phyloP scores from a whole-genome alignment of 2,329 filamentous ascomycete species.

The Alternaria triticimaculans region DNA sequence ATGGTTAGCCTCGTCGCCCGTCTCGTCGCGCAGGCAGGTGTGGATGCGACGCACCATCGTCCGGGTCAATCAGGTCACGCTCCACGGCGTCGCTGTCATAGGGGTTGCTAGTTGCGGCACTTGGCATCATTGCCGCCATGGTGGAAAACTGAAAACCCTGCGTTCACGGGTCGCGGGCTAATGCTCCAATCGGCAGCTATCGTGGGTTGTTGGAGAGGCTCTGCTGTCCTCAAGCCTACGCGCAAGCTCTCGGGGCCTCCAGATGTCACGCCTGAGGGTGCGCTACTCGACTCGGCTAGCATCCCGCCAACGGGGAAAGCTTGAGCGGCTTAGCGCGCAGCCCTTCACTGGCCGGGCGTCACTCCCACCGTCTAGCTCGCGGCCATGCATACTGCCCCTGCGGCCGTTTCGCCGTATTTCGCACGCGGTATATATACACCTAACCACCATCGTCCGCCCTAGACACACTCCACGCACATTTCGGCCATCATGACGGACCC shows the following conservation, averaged over 20 bases:
- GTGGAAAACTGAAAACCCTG: slow-evolving; percentile 31
- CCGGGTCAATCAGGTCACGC: slow-evolving; percentile 60
- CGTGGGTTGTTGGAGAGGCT: slow-evolving; percentile 41
- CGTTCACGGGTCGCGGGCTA: slow-evolving; percentile 30
- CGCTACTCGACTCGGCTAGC: slow-evolving; percentile 28
- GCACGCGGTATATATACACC: slow-evolving; percentile 21
- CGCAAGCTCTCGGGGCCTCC: slow-evolving; percentile 19
- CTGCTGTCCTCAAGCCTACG: slow-evolving; percentile 28
- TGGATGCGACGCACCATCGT: slow-evolving; percentile 54
- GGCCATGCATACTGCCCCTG: slow-evolving; percentile 24
- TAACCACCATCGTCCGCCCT: slow-evolving; percentile 9
- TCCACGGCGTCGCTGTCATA: slow-evolving; percentile 57
- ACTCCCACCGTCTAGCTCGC: slow-evolving; percentile 35
- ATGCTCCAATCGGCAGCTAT: slow-evolving; percentile 34
- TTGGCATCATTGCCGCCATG: slow-evolving; percentile 57
- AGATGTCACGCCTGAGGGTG: slow-evolving; percentile 24
- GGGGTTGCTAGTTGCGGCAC: slow-evolving; percentile 48
- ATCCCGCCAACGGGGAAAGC: slow-evolving; percentile 32
- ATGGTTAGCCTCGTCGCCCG: slow-evolving; percentile 11
- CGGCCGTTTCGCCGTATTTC: slow-evolving; percentile 13
- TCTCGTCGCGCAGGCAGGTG: slow-evolving; percentile 8
- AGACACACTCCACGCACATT: slow-evolving; percentile 12
- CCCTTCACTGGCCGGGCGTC: slow-evolving; percentile 28
- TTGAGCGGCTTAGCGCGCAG: slow-evolving; percentile 25
- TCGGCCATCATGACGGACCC: slow-evolving; percentile 53